phyloP scores from a whole-genome alignment of 257 asterid species.

The Plantago elongata region DNA sequence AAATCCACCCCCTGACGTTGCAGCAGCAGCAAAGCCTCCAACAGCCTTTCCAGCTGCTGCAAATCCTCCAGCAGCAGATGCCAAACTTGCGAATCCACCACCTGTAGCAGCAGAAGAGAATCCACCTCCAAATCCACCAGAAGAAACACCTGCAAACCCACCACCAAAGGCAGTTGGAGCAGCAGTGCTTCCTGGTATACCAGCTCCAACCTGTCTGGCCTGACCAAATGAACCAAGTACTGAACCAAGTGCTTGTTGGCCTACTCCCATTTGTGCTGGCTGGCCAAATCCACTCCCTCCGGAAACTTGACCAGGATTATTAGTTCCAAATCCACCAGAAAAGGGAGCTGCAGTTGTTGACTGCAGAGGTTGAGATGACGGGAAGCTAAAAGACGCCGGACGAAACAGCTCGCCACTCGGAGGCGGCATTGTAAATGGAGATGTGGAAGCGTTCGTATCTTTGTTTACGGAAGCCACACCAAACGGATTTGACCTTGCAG shows the following conservation, averaged over 20 bases:
- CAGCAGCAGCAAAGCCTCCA: conserved; percentile 35
- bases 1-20: conserved; percentile 19
- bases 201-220: conserved; percentile 85
- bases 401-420: conserved; percentile 70
- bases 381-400: conserved; percentile 85
- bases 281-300: conserved; percentile 67
- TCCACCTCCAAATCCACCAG: conserved; percentile 53
- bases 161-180: conserved; percentile 48
- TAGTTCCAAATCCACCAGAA: conserved; percentile 49
- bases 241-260: conserved; percentile 83
- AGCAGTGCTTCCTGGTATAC: conserved; percentile 56
- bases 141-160: conserved; percentile 40
- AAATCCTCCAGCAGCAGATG: conserved; percentile 57
- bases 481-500: conserved; percentile 63
- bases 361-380: conserved; percentile 42
- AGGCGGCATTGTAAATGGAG: conserved; percentile 38
- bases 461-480: conserved; percentile 38
- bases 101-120: conserved; percentile 43
- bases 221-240: conserved; percentile 96
- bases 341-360: conserved; percentile 36
- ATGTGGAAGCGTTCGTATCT: conserved; percentile 32
- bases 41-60: conserved; percentile 25
- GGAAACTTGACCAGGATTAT: conserved; percentile 44
- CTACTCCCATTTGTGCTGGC: conserved; percentile 70
- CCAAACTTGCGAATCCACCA: conserved; percentile 48